Base-by-base conservation (phyloP, 805 yeast genomes). In the Nakazawaea ishiwadae region DNA sequence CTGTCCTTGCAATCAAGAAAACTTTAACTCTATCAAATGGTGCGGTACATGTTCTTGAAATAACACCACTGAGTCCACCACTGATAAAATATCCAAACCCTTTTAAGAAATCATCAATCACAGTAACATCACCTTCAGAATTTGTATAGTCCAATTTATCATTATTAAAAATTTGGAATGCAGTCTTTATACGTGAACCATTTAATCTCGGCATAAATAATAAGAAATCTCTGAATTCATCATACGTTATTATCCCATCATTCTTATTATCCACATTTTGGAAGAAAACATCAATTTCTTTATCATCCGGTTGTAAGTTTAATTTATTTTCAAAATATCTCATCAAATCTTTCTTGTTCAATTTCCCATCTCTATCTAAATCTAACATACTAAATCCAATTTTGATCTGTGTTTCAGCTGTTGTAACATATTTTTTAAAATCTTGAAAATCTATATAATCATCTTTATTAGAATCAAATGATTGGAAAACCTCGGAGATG, bases 1-100 rank as follows among this genome's bases (percentile, higher is more conserved):
- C 95, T 1, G 96, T 82, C 59, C 96, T 76, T 1, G 98, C 97
- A 53, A 93, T 93, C 37, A 93, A 66, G 52, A 86, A 93, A 11
- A 93, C 98, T 59, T 93, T 93, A 17, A 93, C 77, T 58, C 99
- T 75, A 60, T 93, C 99, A 49, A 93, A 86, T 9, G 99, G 99
- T 0, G 98, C 99, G 0, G 99, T 93, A 52, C 93, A 84, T 0
- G 98, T 89, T 63, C 99, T 79, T 11, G 96, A 88, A 4, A 93
- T 84, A 2, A 91, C 99, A 2, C 99, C 99, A 1, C 96, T 85
- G 16, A 90, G 60, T 0, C 99, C 99, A 30, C 99, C 99, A 1
- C 96, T 96, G 26, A 90, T 63, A 55, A 93, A 93, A 61, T 79
- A 93, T 1, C 97, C 96, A 47, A 88, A 73, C 24, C 96, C 96